phyloP scores from a whole-genome alignment of 495 filamentous ascomycete species.

The Platismatia glauca region DNA sequence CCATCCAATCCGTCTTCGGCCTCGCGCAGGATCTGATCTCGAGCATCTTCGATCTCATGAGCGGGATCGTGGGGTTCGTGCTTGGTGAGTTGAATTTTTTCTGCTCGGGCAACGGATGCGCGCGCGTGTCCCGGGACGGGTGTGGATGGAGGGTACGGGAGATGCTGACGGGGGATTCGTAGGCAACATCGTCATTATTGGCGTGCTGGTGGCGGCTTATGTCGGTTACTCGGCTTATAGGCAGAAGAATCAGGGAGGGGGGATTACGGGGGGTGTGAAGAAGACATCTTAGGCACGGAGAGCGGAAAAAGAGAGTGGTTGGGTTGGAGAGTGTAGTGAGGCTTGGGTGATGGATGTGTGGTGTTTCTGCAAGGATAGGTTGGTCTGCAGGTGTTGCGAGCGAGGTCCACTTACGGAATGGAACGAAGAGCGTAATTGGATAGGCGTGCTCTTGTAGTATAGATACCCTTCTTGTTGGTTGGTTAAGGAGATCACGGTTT shows the following conservation, averaged over 20 bases:
- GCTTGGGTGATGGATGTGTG: background rate
- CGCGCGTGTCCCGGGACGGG: too few relatives aligned
- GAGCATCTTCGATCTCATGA: slow-evolving; percentile 28
- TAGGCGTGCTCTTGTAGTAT: background rate
- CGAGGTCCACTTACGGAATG: background rate
- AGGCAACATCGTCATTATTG: slow-evolving; percentile 46
- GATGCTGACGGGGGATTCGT: background rate
- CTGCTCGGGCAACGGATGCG: too few relatives aligned
- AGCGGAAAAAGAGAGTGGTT: background rate
- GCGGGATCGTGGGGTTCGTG: slow-evolving; percentile 35
- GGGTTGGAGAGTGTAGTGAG: background rate
- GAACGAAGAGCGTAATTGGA: background rate
- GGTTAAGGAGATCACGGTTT: background rate
- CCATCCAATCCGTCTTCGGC: slow-evolving; percentile 30
- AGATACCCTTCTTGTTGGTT: slow-evolving; percentile 10
- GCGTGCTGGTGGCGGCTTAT: slow-evolving; percentile 37
- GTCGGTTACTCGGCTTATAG: slow-evolving; percentile 33
- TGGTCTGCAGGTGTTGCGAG: background rate
- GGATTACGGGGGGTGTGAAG: slow-evolving; percentile 20
- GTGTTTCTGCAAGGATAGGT: background rate
- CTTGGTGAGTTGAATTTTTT: slow-evolving; percentile 31
- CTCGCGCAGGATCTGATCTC: slow-evolving; percentile 20
- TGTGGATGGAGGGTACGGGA: background rate
- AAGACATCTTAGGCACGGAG: slow-evolving; percentile 3
- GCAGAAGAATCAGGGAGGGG: slow-evolving; percentile 24